Percentiles rank a stretch among this genome's conserved stretches.
phyloP scores from a whole-genome alignment of 2,329 filamentous ascomycete species.

The Talaromyces sp. region DNA sequence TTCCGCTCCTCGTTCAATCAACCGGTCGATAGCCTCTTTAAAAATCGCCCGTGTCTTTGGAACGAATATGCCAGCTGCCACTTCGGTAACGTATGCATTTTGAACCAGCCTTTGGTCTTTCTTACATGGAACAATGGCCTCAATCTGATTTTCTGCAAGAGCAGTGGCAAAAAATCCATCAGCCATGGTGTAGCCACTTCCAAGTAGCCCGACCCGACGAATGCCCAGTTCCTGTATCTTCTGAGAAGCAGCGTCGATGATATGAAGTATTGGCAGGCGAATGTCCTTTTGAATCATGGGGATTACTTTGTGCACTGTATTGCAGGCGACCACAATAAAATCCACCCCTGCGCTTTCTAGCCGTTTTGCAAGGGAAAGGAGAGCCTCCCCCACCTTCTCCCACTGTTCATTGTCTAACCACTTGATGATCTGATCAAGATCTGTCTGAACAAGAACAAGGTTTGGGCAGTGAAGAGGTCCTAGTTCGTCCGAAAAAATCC shows the following conservation, averaged over 20 bases:
- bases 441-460: neutral
- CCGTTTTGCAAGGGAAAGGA: neutral
- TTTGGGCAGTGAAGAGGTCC: no score
- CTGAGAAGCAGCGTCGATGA: neutral
- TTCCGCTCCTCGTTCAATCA: conserved; percentile 2
- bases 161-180: neutral
- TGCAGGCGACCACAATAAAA: conserved; percentile 10
- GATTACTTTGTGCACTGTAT: conserved; percentile 2
- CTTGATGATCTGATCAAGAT: neutral
- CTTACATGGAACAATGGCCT: neutral
- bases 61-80: neutral
- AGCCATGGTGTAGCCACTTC: neutral
- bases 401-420: neutral
- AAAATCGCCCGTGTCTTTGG: neutral
- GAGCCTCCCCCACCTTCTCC: neutral
- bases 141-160: neutral
- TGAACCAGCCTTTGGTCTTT: neutral
- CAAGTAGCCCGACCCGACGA: neutral
- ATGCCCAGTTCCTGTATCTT: neutral
- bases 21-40: neutral
- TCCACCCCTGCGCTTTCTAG: neutral
- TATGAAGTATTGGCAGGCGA: neutral
- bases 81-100: neutral
- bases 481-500: no score
- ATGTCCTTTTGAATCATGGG: neutral